Evolutionary conservation across 2,329 filamentous ascomycete species (phyloP).

Genomic region (Gliomastix tumulicola): DNA sequence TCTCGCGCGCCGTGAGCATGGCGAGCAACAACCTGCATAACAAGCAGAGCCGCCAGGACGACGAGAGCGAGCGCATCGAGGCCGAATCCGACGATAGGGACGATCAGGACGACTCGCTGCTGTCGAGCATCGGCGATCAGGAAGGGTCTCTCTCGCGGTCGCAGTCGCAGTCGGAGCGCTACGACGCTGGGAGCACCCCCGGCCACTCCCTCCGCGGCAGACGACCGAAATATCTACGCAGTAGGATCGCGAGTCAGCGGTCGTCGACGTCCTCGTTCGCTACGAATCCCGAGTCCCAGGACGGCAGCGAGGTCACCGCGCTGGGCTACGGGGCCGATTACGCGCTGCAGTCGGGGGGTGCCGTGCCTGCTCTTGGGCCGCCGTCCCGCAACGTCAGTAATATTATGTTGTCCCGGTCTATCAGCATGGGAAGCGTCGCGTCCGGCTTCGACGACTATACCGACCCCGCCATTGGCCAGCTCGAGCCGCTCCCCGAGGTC

Average conservation of each 20-base stretch:
- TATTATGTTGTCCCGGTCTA: conserved; percentile 60
- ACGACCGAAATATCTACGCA: conserved; percentile 52
- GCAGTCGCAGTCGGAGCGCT: conserved; percentile 18
- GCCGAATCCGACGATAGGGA: conserved; percentile 9
- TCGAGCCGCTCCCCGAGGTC: conserved; percentile 43
- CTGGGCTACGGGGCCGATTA: conserved; percentile 65
- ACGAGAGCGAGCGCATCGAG: conserved; percentile 15
- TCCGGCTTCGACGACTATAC: conserved; percentile 55
- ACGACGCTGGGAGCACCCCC: conserved; percentile 40
- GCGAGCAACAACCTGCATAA: conserved; percentile 19
- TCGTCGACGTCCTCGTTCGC: conserved; percentile 54
- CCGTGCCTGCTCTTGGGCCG: conserved; percentile 49
- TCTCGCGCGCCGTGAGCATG: conserved; percentile 44
- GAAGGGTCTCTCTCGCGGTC: conserved; percentile 20
- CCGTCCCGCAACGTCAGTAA: conserved; percentile 29
- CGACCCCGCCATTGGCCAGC: conserved; percentile 34
- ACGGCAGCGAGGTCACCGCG: conserved; percentile 64
- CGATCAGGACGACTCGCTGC: conserved; percentile 18
- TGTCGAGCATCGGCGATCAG: conserved; percentile 18
- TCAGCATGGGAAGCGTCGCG: conserved; percentile 84
- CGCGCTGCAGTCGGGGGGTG: conserved; percentile 75
- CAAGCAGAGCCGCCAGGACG: conserved; percentile 7
- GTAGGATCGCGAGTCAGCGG: conserved; percentile 48
- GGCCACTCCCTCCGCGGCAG: conserved; percentile 32
- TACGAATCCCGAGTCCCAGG: conserved; percentile 44